Evolutionary conservation across 495 filamentous ascomycete genomes (phyloP).

Genomic region (Penicillium coffeae): DNA sequence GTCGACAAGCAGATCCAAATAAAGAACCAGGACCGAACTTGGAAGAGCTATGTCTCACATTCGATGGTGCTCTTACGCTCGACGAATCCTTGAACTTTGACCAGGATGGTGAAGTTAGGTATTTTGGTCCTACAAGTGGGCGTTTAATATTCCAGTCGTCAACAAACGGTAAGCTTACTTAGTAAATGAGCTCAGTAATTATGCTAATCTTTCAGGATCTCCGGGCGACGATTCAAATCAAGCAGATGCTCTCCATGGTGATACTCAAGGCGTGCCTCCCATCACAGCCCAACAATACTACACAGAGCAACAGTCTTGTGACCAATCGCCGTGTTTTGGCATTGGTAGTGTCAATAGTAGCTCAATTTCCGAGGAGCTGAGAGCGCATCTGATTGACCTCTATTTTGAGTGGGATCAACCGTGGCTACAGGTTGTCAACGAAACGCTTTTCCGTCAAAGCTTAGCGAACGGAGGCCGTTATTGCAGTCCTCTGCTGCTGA

Average conservation of each 20-base stretch:
- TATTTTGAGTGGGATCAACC: conserved; percentile 85
- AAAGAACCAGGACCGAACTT: conserved; percentile 5
- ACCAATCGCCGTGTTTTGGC: not conserved
- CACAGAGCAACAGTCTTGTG: not conserved
- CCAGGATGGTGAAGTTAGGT: conserved; percentile 28
- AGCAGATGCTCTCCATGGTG: conserved; percentile 9
- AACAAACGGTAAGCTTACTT: conserved; percentile 7
- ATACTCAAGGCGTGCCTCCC: not conserved
- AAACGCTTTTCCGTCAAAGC: conserved; percentile 68
- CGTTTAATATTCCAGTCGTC: conserved; percentile 21
- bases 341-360: not conserved
- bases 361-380: conserved; percentile 15
- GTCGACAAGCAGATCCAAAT: not conserved
- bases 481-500: conserved; percentile 71
- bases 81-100: conserved; percentile 32
- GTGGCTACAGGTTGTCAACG: conserved; percentile 65
- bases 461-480: conserved; percentile 54
- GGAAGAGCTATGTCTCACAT: conserved; percentile 21
- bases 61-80: conserved; percentile 25
- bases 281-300: not conserved
- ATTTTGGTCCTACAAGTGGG: conserved; percentile 29
- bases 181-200: not conserved
- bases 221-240: conserved; percentile 6
- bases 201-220: conserved; percentile 12
- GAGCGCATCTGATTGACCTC: conserved; percentile 34